phyloP scores from a whole-genome alignment of 2,329 filamentous ascomycete genomes.

The Aspergillus arachidicola region DNA sequence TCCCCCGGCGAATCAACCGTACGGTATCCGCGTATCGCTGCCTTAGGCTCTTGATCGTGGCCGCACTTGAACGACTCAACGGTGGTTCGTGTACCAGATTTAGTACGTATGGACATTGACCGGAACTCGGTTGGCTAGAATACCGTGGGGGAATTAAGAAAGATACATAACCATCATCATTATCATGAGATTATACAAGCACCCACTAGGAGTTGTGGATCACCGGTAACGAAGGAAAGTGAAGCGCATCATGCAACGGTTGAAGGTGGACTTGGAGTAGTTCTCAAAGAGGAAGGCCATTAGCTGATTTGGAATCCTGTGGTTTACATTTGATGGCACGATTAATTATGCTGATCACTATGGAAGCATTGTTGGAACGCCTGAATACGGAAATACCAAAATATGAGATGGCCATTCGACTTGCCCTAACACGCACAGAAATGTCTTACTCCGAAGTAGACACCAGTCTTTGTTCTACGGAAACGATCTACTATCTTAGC shows the following conservation, averaged over 20 bases:
- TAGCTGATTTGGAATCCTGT: conserved; percentile 9
- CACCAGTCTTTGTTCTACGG: neutral
- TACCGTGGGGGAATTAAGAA: neutral
- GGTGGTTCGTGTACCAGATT: neutral
- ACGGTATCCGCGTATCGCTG: neutral
- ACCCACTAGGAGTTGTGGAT: conserved; percentile 12
- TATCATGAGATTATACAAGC: neutral
- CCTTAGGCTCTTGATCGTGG: neutral
- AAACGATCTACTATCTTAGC: conserved; percentile 1
- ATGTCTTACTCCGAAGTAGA: neutral
- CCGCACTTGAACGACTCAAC: neutral
- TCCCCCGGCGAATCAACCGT: conserved; percentile 17
- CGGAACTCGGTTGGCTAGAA: neutral
- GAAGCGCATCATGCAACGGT: conserved; percentile 19
- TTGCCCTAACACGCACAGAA: neutral
- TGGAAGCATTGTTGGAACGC: neutral
- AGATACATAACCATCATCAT: neutral
- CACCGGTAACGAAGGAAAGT: neutral
- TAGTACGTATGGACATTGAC: neutral
- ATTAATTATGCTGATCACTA: neutral
- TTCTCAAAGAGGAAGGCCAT: conserved; percentile 15
- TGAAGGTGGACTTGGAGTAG: conserved; percentile 3
- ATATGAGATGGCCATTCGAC: neutral
- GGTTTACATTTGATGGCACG: conserved; percentile 1
- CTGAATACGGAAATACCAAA: neutral